Evolutionary conservation across 2,329 filamentous ascomycete genomes (phyloP).

Genomic region (Lachnellula suecica): DNA sequence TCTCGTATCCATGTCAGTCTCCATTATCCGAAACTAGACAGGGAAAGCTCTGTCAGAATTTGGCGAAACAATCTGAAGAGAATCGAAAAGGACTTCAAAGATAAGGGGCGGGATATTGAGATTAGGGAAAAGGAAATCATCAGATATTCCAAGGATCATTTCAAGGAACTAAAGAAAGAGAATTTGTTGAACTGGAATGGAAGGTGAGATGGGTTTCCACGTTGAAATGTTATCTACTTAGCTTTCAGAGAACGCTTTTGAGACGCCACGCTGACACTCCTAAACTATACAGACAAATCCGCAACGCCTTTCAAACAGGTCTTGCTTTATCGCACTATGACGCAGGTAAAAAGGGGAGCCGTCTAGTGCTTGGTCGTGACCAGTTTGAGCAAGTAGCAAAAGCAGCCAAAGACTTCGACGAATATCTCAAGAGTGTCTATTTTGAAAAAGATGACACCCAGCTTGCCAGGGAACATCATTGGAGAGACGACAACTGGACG

Average conservation of each 20-base stretch:
- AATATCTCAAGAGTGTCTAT: neutral
- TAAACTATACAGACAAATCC: neutral
- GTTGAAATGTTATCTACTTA: neutral
- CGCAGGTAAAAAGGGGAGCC: neutral
- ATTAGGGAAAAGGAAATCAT: neutral
- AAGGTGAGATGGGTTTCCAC: neutral
- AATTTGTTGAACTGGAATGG: neutral
- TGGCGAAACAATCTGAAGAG: neutral
- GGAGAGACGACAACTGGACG: neutral
- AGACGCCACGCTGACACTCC: neutral
- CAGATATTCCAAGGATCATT: neutral
- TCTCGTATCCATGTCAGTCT: conserved; percentile 30
- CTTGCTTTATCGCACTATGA: neutral
- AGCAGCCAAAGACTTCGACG: neutral
- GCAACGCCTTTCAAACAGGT: neutral
- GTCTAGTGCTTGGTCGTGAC: neutral
- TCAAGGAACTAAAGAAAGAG: neutral
- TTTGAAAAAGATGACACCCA: neutral
- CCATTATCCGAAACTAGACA: neutral
- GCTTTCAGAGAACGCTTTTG: neutral
- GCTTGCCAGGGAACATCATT: neutral
- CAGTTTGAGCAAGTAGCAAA: neutral
- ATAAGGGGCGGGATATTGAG: too few species aligned
- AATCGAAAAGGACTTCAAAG: neutral
- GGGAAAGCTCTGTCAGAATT: neutral